These are phyloP conservation scores for Francoa sonchifolia DNA, from an alignment of 441 rosid species.

Conservation along the genomic window DNA sequence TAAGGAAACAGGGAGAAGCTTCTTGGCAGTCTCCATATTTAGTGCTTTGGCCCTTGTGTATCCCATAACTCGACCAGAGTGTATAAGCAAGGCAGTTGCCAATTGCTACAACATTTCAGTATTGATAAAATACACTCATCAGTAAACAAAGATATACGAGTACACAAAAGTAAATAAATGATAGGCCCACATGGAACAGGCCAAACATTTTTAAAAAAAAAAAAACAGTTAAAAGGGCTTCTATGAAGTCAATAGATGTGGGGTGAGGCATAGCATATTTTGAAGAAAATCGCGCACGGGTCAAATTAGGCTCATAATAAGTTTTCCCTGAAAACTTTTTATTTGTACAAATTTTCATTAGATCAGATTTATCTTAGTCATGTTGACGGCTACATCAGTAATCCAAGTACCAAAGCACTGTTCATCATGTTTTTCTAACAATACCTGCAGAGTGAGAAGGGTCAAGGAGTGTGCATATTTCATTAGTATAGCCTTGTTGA, in stretches of 20 bases:
- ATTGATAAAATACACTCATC: not conserved
- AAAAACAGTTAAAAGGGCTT: no score
- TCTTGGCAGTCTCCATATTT: slow-evolving; percentile 48
- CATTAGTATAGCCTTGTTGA: slow-evolving; percentile 85
- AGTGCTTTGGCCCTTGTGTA: slow-evolving; percentile 46
- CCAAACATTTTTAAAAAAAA: no score
- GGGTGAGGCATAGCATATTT: no score
- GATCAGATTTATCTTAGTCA: not conserved
- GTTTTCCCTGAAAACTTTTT: not conserved
- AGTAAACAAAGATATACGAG: not conserved
- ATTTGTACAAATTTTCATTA: not conserved
- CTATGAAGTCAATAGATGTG: no score
- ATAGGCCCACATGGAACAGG: no score
- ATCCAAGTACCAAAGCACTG: not conserved
- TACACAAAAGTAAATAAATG: not conserved
- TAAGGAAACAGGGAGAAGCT: slow-evolving; percentile 68
- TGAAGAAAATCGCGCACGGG: no score
- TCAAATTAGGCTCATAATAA: no score
- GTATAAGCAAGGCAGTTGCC: slow-evolving; percentile 72
- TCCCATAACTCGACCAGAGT: slow-evolving; percentile 57
- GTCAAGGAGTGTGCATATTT: slow-evolving; percentile 81
- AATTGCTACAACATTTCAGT: slow-evolving; percentile 48
- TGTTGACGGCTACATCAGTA: not conserved
- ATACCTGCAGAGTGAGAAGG: slow-evolving; percentile 75
- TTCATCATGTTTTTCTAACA: not conserved